Evolutionary conservation across 495 filamentous ascomycete genomes (phyloP), one percentile per base, ranked within the genome.

Genomic region (Penicillium crystallinum): DNA sequence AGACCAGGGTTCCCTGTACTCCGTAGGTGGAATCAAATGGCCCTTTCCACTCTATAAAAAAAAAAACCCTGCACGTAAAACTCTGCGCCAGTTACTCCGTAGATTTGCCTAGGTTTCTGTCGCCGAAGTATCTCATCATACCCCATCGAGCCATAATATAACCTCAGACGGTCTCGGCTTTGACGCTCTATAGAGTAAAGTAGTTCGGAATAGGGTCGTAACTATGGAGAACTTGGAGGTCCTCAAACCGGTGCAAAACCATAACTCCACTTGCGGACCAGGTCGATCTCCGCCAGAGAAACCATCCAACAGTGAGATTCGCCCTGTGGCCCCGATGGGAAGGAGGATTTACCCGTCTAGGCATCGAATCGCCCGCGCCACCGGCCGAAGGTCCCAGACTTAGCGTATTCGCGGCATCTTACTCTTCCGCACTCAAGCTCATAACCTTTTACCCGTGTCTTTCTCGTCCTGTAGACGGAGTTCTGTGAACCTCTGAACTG

Each of bases 341-440:
- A 54, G 56, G 59, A 58, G 59, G 59, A 56, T 61, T 56, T 63
- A 30, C 60, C 60, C 50, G 50, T 54, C 59, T 61, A 61, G 60
- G 60, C 55, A 61, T 53, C 54, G 49, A 61, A 57, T 61, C 55
- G 49, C 49, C 46, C 49, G 53, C 53, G 55, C 61, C 59, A 65
- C 59, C 52, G 62, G 54, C 61, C 52, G 61, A 61, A 55, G 51
- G 53, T 25, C 42, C 47, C 12, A 15, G 18, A 58, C 46, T 56
- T 56, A 56, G 51, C 35, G 49, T 55, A 54, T 54, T 53, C 52
- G 44, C 49, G 54, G 53, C 54, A 59, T 30, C 30, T 55, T 51
- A 45, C 52, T 45, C 42, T 11, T 47, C 41, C 54, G 53, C 51
- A 54, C n/a, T 54, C 52, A 54, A 58, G 49, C 53, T 56, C 46